Conservation (phyloP, 768 basidiomycete species). For the Neoboletus magnificus region DNA sequence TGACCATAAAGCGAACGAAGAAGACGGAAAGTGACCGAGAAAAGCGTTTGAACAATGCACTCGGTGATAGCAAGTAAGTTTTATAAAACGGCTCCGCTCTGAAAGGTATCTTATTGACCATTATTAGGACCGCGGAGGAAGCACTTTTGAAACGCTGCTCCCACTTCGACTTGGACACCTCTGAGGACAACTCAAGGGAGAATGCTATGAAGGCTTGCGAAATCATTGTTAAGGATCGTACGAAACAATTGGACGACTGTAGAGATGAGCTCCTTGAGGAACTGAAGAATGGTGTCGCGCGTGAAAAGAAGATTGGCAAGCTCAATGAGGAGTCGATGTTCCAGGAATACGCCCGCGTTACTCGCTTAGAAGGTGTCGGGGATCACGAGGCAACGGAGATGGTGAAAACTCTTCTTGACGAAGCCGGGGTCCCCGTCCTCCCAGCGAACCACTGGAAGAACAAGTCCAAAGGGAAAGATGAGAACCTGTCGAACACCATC, state of each 20-base stretch:
- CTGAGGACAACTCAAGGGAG: constrained; percentile 44
- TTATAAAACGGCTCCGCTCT: background rate
- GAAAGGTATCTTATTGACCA: background rate
- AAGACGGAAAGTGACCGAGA: constrained; percentile 77
- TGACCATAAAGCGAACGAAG: constrained; percentile 69
- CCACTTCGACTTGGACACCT: constrained; percentile 85
- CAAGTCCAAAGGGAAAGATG: constrained; percentile 50
- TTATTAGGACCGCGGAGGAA: constrained; percentile 76
- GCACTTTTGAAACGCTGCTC: constrained; percentile 93
- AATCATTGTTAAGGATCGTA: constrained; percentile 81
- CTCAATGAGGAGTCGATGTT: constrained; percentile 72
- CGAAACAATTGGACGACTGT: constrained; percentile 76
- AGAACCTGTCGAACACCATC: constrained; percentile 49
- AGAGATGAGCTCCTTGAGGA: constrained; percentile 65
- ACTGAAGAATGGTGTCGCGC: constrained; percentile 60
- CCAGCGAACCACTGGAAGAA: constrained; percentile 35
- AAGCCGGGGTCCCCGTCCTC: constrained; percentile 49
- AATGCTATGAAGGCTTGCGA: constrained; percentile 93
- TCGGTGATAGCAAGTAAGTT: constrained; percentile 80
- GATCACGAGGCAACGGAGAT: constrained; percentile 73
- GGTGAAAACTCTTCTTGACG: constrained; percentile 54
- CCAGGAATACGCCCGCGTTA: constrained; percentile 70
- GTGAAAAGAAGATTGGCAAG: constrained; percentile 66
- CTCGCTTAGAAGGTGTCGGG: constrained; percentile 60
- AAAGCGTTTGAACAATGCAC: constrained; percentile 78